Base-by-base conservation (phyloP, 169 alveolate species). In the Plasmodium billcollinsi region DNA sequence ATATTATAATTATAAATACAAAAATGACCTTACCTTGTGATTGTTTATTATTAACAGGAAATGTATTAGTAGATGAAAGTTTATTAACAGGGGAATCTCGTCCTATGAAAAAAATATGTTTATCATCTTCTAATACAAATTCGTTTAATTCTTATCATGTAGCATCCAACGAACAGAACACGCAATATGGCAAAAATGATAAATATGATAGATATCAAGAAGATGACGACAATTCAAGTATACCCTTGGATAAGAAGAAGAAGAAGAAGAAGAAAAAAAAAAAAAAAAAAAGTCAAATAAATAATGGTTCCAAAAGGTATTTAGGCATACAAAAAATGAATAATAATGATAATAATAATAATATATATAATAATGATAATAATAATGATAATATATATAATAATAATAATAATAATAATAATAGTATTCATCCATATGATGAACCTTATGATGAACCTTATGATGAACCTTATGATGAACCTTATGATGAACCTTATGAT, bases 61-160 rank as follows among this genome's bases (percentile, higher is more conserved):
- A 93, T 21, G 97, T 95, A 3, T 89, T 95, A 29, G 95, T 96
- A 14, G 98, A 97, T 71, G 98, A 97, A 86, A 93, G 97, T 65
- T 88, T 93, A 43, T 89, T 97, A 43, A 97, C 98, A 2, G 98
- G 98, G 1, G 98, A 97, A 88, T 92, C 97, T 2, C 78, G 93
- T 18, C 98, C 98, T 1, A 89, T 95, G 72, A 93, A 94, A 61
- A 97, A 95, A 88, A 89, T 88, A n/a, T 95, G 93, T 72, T 67
- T 96, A 92, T 61, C 76, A 54, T 39, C 47, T 5, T 39, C 47
- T 0, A 56, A 74, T 56, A 3, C 78, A 62, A 62, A 49, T 58
- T 50, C 88, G 75, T 76, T 93, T 88, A 89, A 93, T 50, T 62
- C 62, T 3, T 62, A 9, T 74, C 45, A 59, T 6, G 26, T 8